A percentile compares a stretch with the other conserved stretches of the same genome.
Conservation (phyloP, 345 rosid genomes). For the Murraya koenigii region DNA sequence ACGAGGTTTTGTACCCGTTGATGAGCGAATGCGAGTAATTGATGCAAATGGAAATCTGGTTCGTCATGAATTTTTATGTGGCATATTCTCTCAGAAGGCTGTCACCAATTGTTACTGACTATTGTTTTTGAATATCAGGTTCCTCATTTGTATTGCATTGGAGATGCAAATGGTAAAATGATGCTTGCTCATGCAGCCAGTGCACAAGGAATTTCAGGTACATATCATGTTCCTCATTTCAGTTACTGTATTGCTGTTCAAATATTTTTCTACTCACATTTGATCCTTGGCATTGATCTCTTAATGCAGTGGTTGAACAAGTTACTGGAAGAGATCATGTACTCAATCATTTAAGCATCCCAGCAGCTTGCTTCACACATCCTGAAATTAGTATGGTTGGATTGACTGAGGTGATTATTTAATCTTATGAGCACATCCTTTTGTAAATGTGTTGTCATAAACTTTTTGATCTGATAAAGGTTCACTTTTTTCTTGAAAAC, state of each 20-base stretch:
- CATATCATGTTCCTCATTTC: background rate
- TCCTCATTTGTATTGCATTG: slow-evolving; percentile 86
- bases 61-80: slow-evolving; percentile 14
- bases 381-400: slow-evolving; percentile 99
- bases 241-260: background rate
- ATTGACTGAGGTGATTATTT: slow-evolving; percentile 72
- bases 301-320: slow-evolving; percentile 83
- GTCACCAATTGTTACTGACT: slow-evolving; percentile 7
- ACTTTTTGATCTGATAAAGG: background rate
- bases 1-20: slow-evolving; percentile 89
- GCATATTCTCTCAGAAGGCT: background rate
- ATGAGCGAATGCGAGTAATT: slow-evolving; percentile 83
- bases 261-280: background rate
- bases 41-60: slow-evolving; percentile 86
- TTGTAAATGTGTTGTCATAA: background rate
- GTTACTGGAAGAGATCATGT: slow-evolving; percentile 88
- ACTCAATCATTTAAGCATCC: slow-evolving; percentile 89
- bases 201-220: slow-evolving; percentile 99
- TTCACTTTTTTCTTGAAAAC: background rate
- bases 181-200: slow-evolving; percentile 99
- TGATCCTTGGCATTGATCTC: slow-evolving; percentile 17
- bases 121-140: slow-evolving; percentile 44
- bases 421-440: background rate
- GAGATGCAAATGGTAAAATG: slow-evolving; percentile 98
- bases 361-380: slow-evolving; percentile 99